A percentile compares a stretch with the other conserved stretches of the same genome.
Conservation (phyloP, 306 rosid genomes). For the Echinosophora koreensis region DNA sequence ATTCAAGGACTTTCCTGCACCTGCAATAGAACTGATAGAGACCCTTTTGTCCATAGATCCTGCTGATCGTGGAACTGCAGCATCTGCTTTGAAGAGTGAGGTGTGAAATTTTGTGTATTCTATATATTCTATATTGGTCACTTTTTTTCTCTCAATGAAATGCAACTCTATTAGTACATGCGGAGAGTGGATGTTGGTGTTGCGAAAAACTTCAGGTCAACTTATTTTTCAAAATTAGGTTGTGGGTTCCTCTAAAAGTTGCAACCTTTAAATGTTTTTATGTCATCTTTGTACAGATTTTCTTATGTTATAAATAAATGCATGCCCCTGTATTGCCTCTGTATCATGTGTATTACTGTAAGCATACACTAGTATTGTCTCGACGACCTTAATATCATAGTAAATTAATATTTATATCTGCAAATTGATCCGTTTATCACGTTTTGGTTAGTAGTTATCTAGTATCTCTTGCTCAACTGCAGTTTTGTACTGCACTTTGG, state of each 20-base stretch:
- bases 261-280: conserved; percentile 4
- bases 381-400: neutral
- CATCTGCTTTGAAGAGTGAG: conserved; percentile 82
- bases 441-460: conserved; percentile 20
- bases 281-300: conserved; percentile 10
- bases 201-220: conserved; percentile 17
- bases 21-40: conserved; percentile 80
- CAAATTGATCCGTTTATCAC: conserved; percentile 8
- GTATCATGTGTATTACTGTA: conserved; percentile 1
- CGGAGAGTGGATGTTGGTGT: conserved; percentile 27
- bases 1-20: conserved; percentile 87
- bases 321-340: neutral
- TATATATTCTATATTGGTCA: conserved; percentile 4
- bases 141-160: conserved; percentile 4
- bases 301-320: neutral
- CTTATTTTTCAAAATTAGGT: neutral
- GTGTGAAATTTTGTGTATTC: conserved; percentile 53
- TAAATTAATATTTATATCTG: conserved; percentile 5
- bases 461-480: conserved; percentile 3
- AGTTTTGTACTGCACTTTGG: neutral
- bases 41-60: conserved; percentile 87
- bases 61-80: conserved; percentile 88
- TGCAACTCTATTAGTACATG: neutral
- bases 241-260: conserved; percentile 12
- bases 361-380: conserved; percentile 12